Base-by-base conservation (phyloP, 108 stramenopile species). In the Pelagomonas calceolata region DNA sequence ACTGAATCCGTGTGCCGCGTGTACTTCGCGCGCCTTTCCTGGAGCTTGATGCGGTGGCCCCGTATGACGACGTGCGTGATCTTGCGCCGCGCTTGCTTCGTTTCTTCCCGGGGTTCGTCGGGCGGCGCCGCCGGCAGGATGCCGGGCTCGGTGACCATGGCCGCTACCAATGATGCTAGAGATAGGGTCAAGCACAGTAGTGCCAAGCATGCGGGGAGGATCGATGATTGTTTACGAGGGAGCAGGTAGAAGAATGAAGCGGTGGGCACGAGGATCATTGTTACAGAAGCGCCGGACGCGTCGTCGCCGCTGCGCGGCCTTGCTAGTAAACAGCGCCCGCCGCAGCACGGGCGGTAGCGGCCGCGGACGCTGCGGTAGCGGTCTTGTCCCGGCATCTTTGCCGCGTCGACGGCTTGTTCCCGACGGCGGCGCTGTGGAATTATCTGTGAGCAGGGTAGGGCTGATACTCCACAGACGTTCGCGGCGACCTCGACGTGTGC, bases 1-100 rank as follows among this genome's bases (percentile, higher is more conserved):
- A 71, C 72, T 5, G 30, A 30, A 21, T 71, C 76, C 7, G 64
- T 63, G 32, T 36, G 35, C 16, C 36, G 51, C 26, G 32, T 46
- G 67, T 67, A 32, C 34, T 77, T 66, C 32, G 76, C 71, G 36
- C 72, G 71, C 1, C 36, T 26, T 16, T 16, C 51, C 21, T 3
- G 21, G 51, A 60, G 51, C 21, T 60, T 26, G 3, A 26, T 26
- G 21, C 29, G 18, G 3, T 60, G 21, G 51, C 51, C 51, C 21
- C 10, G 21, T 17, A 16, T 26, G 51, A 16, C 29, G 51, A 60
- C 51, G 51, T 26, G 51, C 26, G 26, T 60, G 3, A 60, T 12
- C 7, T 12, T 4, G 21, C 51, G 21, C 21, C 51, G 51, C 7
- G 21, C 51, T 5, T 12, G 39, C 9, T 12, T 12, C 9, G 5